These are phyloP conservation scores for Tricholoma sp. DNA, from an alignment of 768 basidiomycete genomes.

Conservation along the genomic window DNA sequence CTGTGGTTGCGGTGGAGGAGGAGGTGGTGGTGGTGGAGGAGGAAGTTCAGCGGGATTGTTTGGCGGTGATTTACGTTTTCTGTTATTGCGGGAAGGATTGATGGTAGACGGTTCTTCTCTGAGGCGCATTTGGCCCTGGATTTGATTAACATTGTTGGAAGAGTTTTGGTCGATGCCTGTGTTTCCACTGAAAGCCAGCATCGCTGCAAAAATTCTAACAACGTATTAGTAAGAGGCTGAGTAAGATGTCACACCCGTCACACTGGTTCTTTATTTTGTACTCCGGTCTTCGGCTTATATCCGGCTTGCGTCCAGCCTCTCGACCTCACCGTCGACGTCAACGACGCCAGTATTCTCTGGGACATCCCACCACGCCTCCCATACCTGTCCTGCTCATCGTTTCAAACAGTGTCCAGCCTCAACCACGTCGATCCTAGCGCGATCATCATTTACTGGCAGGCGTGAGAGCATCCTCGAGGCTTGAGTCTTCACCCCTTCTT, in stretches of 20 bases:
- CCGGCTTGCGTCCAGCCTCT: neutral
- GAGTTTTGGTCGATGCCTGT: conserved; percentile 10
- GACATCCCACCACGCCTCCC: no score
- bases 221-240: conserved; percentile 47
- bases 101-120: conserved; percentile 52
- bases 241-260: conserved; percentile 23
- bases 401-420: no score
- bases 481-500: conserved; percentile 6
- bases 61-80: conserved; percentile 68
- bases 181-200: conserved; percentile 31
- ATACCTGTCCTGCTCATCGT: no score
- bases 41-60: conserved; percentile 24
- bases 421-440: neutral
- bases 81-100: conserved; percentile 38
- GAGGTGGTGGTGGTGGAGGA: conserved; percentile 22
- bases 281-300: conserved; percentile 4
- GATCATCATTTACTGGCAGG: neutral
- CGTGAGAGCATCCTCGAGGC: neutral
- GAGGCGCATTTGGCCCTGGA: conserved; percentile 46
- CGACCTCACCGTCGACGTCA: no score
- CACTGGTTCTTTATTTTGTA: conserved; percentile 7
- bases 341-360: no score
- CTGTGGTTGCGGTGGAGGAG: conserved; percentile 24
- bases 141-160: conserved; percentile 14
- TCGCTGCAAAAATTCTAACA: conserved; percentile 16